Conservation (phyloP, 192 early-diverging fungal genomes). For the Gryganskiella cystojenkinii region DNA sequence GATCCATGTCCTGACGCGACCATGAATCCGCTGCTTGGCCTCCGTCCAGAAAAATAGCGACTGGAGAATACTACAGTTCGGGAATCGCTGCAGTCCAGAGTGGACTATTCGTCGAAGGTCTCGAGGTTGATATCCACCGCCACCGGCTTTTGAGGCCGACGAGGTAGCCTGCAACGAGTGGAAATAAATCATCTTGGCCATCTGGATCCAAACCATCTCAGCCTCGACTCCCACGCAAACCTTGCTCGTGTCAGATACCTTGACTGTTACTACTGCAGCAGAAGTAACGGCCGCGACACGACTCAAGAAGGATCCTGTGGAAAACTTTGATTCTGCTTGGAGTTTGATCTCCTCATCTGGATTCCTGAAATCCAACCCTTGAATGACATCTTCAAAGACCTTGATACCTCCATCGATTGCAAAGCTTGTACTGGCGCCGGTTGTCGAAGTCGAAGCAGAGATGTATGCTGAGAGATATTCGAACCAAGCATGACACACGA, state of each 20-base stretch:
- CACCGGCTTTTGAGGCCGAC: not conserved
- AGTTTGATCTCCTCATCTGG: conserved; percentile 19
- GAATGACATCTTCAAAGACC: conserved; percentile 53
- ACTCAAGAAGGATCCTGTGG: not conserved
- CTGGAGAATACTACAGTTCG: conserved; percentile 34
- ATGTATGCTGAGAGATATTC: conserved; percentile 47
- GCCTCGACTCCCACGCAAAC: conserved; percentile 32
- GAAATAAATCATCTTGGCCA: conserved; percentile 37
- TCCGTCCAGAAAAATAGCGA: conserved; percentile 50
- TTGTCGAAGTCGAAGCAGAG: not conserved
- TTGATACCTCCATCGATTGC: conserved; percentile 41
- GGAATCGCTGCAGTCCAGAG: conserved; percentile 36
- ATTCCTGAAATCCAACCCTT: conserved; percentile 42
- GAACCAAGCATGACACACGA: conserved; percentile 57
- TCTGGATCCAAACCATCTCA: conserved; percentile 42
- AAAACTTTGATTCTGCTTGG: not conserved
- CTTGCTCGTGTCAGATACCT: conserved; percentile 15
- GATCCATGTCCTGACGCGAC: conserved; percentile 39
- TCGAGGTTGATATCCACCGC: conserved; percentile 33
- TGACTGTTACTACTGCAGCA: not conserved
- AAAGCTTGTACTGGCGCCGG: conserved; percentile 5
- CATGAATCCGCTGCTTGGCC: conserved; percentile 35
- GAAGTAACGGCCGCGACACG: not conserved
- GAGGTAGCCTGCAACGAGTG: conserved; percentile 21
- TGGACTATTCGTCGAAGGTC: conserved; percentile 30